A percentile compares a stretch with the other conserved stretches of the same genome.
Evolutionary conservation across 148 eudicot genomes (phyloP).

Genomic region (Silene uniflora): DNA sequence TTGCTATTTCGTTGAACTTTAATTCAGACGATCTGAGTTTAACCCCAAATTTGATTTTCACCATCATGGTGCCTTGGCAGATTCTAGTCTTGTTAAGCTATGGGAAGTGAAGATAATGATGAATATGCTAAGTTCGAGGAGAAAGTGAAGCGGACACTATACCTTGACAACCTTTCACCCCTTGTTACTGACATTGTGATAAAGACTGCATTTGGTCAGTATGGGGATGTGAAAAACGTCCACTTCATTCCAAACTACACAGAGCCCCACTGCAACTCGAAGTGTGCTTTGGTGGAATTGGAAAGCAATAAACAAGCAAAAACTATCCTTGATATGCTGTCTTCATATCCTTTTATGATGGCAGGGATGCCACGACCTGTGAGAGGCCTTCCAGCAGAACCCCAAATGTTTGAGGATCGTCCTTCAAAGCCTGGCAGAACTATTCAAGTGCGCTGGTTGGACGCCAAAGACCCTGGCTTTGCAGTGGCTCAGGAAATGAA

Average conservation of each 20-base stretch:
- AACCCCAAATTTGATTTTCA: neutral
- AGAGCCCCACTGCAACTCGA: slow-evolving; percentile 29
- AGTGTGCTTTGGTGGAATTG: slow-evolving; percentile 70
- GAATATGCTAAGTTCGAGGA: slow-evolving; percentile 62
- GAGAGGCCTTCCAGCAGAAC: slow-evolving; percentile 47
- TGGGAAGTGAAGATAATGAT: slow-evolving; percentile 42
- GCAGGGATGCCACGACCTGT: slow-evolving; percentile 92
- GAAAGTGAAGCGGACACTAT: slow-evolving; percentile 62
- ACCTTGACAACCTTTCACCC: slow-evolving; percentile 69
- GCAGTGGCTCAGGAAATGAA: slow-evolving; percentile 55
- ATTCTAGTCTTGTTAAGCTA: slow-evolving; percentile 17
- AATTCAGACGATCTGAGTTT: neutral
- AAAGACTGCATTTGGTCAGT: slow-evolving; percentile 60
- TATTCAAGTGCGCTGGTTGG: slow-evolving; percentile 55
- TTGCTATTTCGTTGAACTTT: neutral
- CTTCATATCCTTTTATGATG: slow-evolving; percentile 59
- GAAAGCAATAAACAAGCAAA: slow-evolving; percentile 40
- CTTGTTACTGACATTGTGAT: slow-evolving; percentile 54
- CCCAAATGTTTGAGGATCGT: slow-evolving; percentile 69
- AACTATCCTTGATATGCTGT: slow-evolving; percentile 30
- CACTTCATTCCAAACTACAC: slow-evolving; percentile 51
- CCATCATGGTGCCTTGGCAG: neutral
- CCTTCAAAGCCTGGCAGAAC: slow-evolving; percentile 61
- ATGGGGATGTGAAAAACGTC: slow-evolving; percentile 44
- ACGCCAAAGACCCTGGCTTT: slow-evolving; percentile 53